Conservation (phyloP, 169 alveolate species). For the Plasmodium knowlesi region DNA sequence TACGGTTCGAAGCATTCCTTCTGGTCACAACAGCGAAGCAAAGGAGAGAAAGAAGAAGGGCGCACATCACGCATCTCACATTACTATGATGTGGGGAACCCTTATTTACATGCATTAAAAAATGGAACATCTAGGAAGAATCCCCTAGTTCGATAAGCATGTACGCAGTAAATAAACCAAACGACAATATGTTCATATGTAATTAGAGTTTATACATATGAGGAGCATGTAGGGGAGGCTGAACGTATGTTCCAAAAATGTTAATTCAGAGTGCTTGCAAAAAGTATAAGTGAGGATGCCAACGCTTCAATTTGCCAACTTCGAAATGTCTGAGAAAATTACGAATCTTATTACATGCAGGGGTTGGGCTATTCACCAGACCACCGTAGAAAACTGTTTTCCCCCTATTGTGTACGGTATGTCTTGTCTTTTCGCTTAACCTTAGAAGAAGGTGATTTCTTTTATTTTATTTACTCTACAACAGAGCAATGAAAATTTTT, state of each 20-base stretch:
- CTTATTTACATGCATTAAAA: not conserved
- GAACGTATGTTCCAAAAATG: not conserved
- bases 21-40: not conserved
- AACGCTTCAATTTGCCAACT: not conserved
- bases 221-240: not conserved
- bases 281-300: not conserved
- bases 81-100: not conserved
- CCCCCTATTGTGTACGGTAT: not conserved
- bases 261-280: not conserved
- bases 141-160: not conserved
- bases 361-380: not conserved
- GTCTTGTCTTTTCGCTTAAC: not conserved
- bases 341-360: not conserved
- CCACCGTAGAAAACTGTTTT: not conserved
- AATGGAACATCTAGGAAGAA: not conserved
- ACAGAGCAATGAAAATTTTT: not conserved
- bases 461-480: not conserved
- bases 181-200: not conserved
- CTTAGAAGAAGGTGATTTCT: not conserved
- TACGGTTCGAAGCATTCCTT: not conserved
- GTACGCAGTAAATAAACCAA: not conserved
- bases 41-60: not conserved
- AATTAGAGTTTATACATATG: not conserved
- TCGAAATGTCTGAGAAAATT: not conserved
- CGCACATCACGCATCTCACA: not conserved